Conservation (phyloP, 129 eudicot genomes). For the Flaveria bidentis region DNA sequence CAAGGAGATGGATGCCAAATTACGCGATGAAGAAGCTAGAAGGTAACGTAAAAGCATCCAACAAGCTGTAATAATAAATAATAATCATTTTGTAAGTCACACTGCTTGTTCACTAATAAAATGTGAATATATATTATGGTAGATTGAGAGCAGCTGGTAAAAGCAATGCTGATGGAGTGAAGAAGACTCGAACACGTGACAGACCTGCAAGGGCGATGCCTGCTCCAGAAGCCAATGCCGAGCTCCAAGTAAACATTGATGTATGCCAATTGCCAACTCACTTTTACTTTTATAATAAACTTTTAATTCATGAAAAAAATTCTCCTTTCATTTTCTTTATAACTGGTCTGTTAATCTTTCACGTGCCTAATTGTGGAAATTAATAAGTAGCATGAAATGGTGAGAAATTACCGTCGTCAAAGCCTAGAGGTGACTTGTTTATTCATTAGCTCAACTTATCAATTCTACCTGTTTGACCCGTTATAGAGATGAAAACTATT, state of each 20-base stretch:
- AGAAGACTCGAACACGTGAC: slow-evolving; percentile 65
- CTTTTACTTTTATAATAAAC: background rate
- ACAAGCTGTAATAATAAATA: background rate
- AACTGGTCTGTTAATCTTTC: background rate
- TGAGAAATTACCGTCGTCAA: too few species aligned
- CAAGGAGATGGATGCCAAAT: slow-evolving; percentile 96
- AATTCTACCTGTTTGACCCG: background rate
- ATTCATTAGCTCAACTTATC: too few species aligned
- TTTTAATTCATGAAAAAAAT: background rate
- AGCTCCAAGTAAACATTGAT: slow-evolving; percentile 81
- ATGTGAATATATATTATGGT: slow-evolving; percentile 18
- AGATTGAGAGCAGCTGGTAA: slow-evolving; percentile 81
- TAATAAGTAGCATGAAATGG: too few species aligned
- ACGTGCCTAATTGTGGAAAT: too few species aligned
- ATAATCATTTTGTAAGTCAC: background rate
- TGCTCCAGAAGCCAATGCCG: slow-evolving; percentile 94
- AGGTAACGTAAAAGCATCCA: slow-evolving; percentile 43
- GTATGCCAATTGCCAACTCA: slow-evolving; percentile 46
- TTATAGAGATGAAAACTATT: background rate
- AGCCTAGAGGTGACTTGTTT: background rate
- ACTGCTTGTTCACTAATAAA: background rate
- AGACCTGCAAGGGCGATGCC: slow-evolving; percentile 64
- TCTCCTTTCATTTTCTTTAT: background rate
- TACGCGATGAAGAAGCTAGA: slow-evolving; percentile 92
- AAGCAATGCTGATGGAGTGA: slow-evolving; percentile 56